A percentile compares a stretch with the other conserved stretches of the same genome.
These are phyloP conservation scores for Penicilliopsis zonata DNA, from an alignment of 495 filamentous ascomycete species.

Conservation along the genomic window DNA sequence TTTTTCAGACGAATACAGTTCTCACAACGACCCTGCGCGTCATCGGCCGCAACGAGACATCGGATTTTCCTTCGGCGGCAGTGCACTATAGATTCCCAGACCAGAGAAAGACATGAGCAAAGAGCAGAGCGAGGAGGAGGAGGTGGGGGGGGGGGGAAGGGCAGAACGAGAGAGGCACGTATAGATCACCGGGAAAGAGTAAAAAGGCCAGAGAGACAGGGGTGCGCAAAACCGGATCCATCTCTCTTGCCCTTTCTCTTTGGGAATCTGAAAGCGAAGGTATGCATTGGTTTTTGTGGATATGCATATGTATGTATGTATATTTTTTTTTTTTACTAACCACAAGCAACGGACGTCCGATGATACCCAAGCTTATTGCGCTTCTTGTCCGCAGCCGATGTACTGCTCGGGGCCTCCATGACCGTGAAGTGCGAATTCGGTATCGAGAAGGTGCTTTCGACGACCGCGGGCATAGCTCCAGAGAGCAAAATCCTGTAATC, in stretches of 20 bases:
- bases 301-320: too few relatives aligned
- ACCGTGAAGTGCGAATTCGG: slow-evolving; percentile 47
- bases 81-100: slow-evolving; percentile 49
- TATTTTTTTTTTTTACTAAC: slow-evolving; percentile 48
- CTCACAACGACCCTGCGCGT: slow-evolving; percentile 73
- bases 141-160: too few relatives aligned
- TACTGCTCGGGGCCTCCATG: slow-evolving; percentile 29
- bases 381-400: slow-evolving; percentile 62
- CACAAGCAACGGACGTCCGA: slow-evolving; percentile 92
- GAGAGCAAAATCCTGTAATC: slow-evolving; percentile 10
- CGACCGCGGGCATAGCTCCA: slow-evolving; percentile 29
- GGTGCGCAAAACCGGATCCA: too few relatives aligned
- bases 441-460: slow-evolving; percentile 55
- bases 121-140: too few relatives aligned
- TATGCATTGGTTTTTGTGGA: too few relatives aligned
- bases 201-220: slow-evolving; percentile 2
- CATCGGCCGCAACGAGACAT: slow-evolving; percentile 70
- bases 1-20: slow-evolving; percentile 96
- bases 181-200: not conserved
- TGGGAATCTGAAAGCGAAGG: slow-evolving; percentile 4
- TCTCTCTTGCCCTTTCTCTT: too few relatives aligned
- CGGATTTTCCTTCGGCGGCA: slow-evolving; percentile 93
- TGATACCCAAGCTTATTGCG: slow-evolving; percentile 97
- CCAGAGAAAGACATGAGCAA: slow-evolving; percentile 6
- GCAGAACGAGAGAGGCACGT: too few relatives aligned